These are phyloP conservation scores for Colletotrichum sp. DNA, from an alignment of 2,329 filamentous ascomycete genomes.

Conservation along the genomic window DNA sequence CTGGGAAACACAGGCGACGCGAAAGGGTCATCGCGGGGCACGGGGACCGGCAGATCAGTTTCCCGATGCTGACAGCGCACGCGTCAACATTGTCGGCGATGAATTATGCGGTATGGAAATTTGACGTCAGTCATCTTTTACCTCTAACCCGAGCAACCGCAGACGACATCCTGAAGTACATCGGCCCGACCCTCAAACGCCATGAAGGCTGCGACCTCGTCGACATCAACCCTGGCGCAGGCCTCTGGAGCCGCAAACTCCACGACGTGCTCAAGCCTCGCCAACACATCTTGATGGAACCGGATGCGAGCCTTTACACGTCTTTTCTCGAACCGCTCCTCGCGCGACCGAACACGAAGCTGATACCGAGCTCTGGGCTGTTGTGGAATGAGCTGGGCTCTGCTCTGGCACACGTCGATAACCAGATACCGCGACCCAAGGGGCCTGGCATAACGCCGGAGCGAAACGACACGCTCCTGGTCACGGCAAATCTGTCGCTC, in stretches of 20 bases:
- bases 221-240: conserved; percentile 82
- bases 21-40: not conserved
- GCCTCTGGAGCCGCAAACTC: conserved; percentile 79
- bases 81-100: not conserved
- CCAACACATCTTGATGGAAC: conserved; percentile 84
- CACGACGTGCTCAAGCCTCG: conserved; percentile 78
- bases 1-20: not conserved
- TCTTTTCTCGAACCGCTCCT: conserved; percentile 66
- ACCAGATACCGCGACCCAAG: conserved; percentile 52
- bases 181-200: conserved; percentile 70
- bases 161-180: conserved; percentile 74
- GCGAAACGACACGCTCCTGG: conserved; percentile 75
- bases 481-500: conserved; percentile 70
- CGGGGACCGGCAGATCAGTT: not conserved
- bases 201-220: conserved; percentile 84
- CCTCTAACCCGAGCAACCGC: not conserved
- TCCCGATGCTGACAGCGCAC: not conserved
- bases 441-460: conserved; percentile 45
- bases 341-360: conserved; percentile 47
- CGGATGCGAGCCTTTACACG: conserved; percentile 61
- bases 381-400: conserved; percentile 63
- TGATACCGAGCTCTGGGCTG: conserved; percentile 64
- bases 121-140: not conserved
- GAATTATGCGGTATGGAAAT: not conserved
- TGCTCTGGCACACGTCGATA: conserved; percentile 57